A percentile compares a stretch with the other conserved stretches of the same genome.
Conservation (phyloP, 202 grass and related monocot genomes). For the Digitaria exilis region DNA sequence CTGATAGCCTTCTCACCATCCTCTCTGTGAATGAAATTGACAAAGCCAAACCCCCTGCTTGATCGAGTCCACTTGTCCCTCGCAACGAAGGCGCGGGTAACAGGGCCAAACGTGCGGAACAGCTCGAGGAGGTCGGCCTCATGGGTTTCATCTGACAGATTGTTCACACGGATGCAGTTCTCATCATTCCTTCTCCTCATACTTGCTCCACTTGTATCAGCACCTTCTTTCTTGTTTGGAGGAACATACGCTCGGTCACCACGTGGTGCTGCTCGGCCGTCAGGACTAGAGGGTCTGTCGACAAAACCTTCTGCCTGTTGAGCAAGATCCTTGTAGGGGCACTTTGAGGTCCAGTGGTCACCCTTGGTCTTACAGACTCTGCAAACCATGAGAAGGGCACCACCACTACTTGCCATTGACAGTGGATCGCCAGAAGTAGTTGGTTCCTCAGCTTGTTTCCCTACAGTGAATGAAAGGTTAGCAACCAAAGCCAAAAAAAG, state of each 20-base stretch:
- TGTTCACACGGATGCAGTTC: conserved; percentile 75
- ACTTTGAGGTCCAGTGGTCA: conserved; percentile 84
- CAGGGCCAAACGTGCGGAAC: conserved; percentile 62
- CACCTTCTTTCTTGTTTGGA: conserved; percentile 69
- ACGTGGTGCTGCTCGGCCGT: conserved; percentile 23
- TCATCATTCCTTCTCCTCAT: conserved; percentile 73
- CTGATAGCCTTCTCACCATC: conserved; percentile 78
- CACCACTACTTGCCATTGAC: conserved; percentile 34
- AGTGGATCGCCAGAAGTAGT: conserved; percentile 51
- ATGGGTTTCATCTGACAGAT: conserved; percentile 82
- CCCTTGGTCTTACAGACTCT: conserved; percentile 79
- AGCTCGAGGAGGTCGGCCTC: conserved; percentile 65
- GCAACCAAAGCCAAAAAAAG: conserved; percentile 11
- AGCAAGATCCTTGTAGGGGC: conserved; percentile 75
- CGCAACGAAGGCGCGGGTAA: conserved; percentile 69
- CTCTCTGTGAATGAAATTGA: conserved; percentile 79
- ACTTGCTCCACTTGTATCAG: conserved; percentile 48
- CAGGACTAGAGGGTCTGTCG: conserved; percentile 50
- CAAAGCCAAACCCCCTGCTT: conserved; percentile 90
- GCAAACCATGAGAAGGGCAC: conserved; percentile 76
- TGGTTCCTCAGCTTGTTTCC: conserved; percentile 69
- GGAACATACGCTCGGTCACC: conserved; percentile 57
- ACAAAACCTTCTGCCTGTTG: conserved; percentile 38
- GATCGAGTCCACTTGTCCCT: conserved; percentile 67
- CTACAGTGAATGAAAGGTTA: conserved; percentile 37